Evolutionary conservation across 2,329 filamentous ascomycete genomes (phyloP), one percentile per base, ranked within the genome.

Genomic region (Phialophora macrospora): DNA sequence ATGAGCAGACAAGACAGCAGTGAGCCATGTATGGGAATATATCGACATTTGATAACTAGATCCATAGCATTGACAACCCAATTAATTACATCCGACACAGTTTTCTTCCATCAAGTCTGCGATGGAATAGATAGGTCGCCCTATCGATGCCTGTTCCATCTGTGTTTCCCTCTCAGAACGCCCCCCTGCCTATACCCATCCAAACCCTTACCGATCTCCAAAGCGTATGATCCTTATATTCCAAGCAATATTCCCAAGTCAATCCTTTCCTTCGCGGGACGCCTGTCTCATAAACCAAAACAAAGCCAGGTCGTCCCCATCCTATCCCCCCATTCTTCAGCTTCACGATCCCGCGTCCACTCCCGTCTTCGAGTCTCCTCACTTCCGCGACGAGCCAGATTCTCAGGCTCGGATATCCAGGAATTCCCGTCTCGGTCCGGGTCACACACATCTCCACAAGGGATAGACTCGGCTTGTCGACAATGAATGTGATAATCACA

Each of bases 391-490:
- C 17, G 14, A 28, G 52, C 52, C 52, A 55, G 24, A 55, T 32
- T 11, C 52, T 7, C 4, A 55, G 52, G 4, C 4, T 55, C 17
- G 59, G 46, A 22, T 54, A 30, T 20, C 30, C 12, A 12, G 38
- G 9, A 20, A 55, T 5, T 11, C 46, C 59, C 17, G 12, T 22
- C 17, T 55, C 59, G 17, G 44, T 32, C n/a, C n/a, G n/a, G n/a
- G n/a, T 48, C 46, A 61, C 59, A 54, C 59, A 61, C 12, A 55
- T 52, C 32, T 61, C 59, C 17, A 55, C 24, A 4, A 61, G 32
- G 8, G 46, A 38, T 9, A 61, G 48, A 28, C 38, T 61, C 9
- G 24, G 48, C 28, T 7, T 14, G 48, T 61, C 46, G 2, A 41
- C 26, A 12, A 61, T 61, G 46, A 54, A 61, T n/a, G 44, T 54